These are phyloP conservation scores for Coemansia sp. DNA, from an alignment of 192 early-diverging fungal species.

Conservation along the genomic window DNA sequence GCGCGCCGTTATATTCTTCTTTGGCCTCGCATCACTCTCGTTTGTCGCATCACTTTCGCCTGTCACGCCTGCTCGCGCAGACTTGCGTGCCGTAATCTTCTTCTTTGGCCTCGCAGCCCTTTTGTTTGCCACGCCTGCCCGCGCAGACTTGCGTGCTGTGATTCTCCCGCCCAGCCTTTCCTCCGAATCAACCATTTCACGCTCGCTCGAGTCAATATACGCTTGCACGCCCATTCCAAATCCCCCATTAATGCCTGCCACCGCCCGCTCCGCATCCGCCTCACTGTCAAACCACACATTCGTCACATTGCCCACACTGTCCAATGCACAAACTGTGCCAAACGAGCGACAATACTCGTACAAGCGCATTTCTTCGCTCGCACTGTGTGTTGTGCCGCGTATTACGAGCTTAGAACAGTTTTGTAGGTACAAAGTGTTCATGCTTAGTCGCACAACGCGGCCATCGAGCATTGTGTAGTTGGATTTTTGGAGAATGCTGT, in stretches of 20 bases:
- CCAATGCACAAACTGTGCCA: constrained; percentile 23
- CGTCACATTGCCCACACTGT: neutral
- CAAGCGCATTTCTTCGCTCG: constrained; percentile 12
- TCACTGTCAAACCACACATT: constrained; percentile 22
- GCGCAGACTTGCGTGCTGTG: neutral
- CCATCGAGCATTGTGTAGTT: constrained; percentile 19
- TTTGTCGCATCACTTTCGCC: neutral
- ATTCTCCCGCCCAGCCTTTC: neutral
- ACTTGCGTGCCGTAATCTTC: neutral
- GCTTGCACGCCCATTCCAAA: neutral
- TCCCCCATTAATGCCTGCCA: neutral
- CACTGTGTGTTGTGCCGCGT: neutral
- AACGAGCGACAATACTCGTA: constrained; percentile 16
- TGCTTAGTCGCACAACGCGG: constrained; percentile 12
- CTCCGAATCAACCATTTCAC: constrained; percentile 6
- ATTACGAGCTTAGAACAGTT: constrained; percentile 14
- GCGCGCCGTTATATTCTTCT: neutral
- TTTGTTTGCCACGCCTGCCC: neutral
- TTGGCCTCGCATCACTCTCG: neutral
- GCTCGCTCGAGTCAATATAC: neutral
- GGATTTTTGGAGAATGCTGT: constrained; percentile 4
- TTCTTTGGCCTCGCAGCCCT: neutral
- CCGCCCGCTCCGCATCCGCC: neutral
- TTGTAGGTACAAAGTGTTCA: constrained; percentile 13
- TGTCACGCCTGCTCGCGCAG: neutral